Evolutionary conservation across 1,139 yeast genomes (phyloP), one percentile per base, ranked within the genome.

Genomic region (Arxiozyma telluris): DNA sequence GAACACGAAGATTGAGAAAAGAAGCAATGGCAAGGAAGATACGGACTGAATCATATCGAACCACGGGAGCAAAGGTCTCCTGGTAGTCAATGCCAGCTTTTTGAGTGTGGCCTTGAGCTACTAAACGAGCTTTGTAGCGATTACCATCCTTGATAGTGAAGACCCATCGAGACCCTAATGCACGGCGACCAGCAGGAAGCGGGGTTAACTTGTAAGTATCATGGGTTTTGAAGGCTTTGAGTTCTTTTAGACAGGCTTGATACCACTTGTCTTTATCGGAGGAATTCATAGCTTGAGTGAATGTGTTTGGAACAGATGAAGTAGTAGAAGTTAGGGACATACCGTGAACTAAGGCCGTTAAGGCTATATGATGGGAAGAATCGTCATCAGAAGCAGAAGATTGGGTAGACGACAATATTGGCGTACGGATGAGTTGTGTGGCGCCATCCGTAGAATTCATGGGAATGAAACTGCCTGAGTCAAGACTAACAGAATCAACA

Each of bases 51-150:
- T 59, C 63, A 48, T 54, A 53, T 1, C 55, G 52, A 15, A 63
- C 56, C 15, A 64, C 68, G 3, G 68, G 66, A 20, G 67, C 59
- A 54, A 60, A 65, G 5, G 62, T 58, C 25, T 64, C 64, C 1
- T 52, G 34, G 48, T 64, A 65, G 49, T 65, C 67, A 41, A 61
- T 55, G 25, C 67, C 65, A n/a, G 50, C 55, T 12, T 44, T 45
- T 50, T 64, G 68, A 1, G 55, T 50, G 47, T 51, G 58, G 3
- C 38, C 38, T 30, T 30, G 38, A 30, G 38, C 38, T 3, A 30
- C 38, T 12, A 30, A 30, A 30, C 38, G 38, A 30, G 38, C 38
- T 30, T 12, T 30, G 8, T 6, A 30, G 11, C 38, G 38, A 30
- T 30, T 30, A 5, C 15, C 15, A 9, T 30, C 15, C 38, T 30